Evolutionary conservation across 2,329 filamentous ascomycete species (phyloP).

Genomic region (Periconia macrospinosa): DNA sequence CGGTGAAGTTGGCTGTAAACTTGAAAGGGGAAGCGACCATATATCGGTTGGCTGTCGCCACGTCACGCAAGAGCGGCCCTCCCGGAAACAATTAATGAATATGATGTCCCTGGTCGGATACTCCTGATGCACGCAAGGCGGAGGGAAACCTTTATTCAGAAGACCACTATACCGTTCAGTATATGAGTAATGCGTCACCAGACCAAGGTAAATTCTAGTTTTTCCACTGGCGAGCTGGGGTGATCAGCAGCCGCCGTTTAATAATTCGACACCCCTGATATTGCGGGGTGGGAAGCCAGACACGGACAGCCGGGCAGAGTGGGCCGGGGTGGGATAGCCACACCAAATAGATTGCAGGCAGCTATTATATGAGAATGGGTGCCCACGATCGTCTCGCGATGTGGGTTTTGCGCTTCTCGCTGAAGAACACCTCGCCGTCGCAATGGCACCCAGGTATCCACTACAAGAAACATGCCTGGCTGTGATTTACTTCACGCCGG

Average conservation of each 20-base stretch:
- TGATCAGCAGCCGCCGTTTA: slow-evolving; percentile 17
- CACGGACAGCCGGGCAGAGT: slow-evolving; percentile 10
- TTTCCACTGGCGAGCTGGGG: slow-evolving; percentile 10
- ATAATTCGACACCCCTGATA: slow-evolving; percentile 11
- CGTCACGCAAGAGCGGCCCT: slow-evolving; percentile 6
- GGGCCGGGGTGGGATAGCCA: slow-evolving; percentile 12
- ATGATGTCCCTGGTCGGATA: slow-evolving; percentile 4
- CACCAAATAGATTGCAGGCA: slow-evolving; percentile 10
- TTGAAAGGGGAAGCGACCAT: background rate
- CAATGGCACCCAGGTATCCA: slow-evolving; percentile 40
- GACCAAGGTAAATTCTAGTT: slow-evolving; percentile 11
- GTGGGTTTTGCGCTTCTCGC: slow-evolving; percentile 32
- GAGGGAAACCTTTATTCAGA: slow-evolving; percentile 11
- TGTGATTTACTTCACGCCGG: slow-evolving; percentile 39
- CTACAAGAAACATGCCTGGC: slow-evolving; percentile 42
- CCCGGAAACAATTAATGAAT: slow-evolving; percentile 11
- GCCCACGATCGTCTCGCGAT: slow-evolving; percentile 27
- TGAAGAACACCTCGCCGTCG: slow-evolving; percentile 26
- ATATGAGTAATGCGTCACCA: slow-evolving; percentile 13
- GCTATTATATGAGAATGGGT: slow-evolving; percentile 32
- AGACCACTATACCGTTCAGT: slow-evolving; percentile 5
- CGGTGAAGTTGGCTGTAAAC: background rate
- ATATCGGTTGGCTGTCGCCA: slow-evolving; percentile 1
- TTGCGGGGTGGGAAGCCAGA: slow-evolving; percentile 14
- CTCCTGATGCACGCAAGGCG: slow-evolving; percentile 12